A percentile compares a stretch with the other conserved stretches of the same genome.
Conservation (phyloP, 1,284 basidiomycete genomes). For the Malassezia japonica region DNA sequence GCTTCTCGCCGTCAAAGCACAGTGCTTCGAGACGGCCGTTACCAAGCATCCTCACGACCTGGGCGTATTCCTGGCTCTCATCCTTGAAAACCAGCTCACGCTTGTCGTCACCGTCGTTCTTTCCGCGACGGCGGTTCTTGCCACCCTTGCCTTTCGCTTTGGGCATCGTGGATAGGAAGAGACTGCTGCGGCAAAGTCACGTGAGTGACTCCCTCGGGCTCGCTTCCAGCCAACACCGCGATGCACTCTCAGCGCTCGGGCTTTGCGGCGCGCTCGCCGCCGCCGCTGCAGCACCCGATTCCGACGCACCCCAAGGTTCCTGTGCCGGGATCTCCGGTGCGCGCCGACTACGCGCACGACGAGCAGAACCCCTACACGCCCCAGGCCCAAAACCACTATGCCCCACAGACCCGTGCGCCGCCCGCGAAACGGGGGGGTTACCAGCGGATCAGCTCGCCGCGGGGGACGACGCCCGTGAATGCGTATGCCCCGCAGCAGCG, state of each 20-base stretch:
- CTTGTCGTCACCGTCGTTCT: slow-evolving; percentile 98
- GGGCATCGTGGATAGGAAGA: slow-evolving; percentile 6
- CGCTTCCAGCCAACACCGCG: not conserved
- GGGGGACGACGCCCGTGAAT: not conserved
- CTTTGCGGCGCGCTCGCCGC: slow-evolving; percentile 26
- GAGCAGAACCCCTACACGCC: not conserved
- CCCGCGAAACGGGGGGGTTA: slow-evolving; percentile 5
- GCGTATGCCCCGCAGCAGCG: not conserved
- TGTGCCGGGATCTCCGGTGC: slow-evolving; percentile 34
- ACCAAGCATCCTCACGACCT: slow-evolving; percentile 96
- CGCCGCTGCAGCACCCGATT: slow-evolving; percentile 45
- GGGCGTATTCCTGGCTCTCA: slow-evolving; percentile 98
- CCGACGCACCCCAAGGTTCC: slow-evolving; percentile 35
- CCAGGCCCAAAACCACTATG: slow-evolving; percentile 1
- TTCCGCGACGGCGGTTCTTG: slow-evolving; percentile 97
- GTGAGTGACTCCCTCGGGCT: not conserved
- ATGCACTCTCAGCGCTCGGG: slow-evolving; percentile 25
- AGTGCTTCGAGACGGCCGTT: slow-evolving; percentile 93
- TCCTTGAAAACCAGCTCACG: slow-evolving; percentile 97
- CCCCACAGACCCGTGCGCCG: not conserved
- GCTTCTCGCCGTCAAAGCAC: slow-evolving; percentile 97
- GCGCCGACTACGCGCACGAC: slow-evolving; percentile 18
- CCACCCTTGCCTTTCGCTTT: slow-evolving; percentile 65
- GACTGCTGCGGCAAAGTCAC: not conserved
- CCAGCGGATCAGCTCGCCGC: slow-evolving; percentile 15